These are phyloP conservation scores for Waltiozyma sp. DNA, from an alignment of 1,139 yeast species.

Conservation along the genomic window DNA sequence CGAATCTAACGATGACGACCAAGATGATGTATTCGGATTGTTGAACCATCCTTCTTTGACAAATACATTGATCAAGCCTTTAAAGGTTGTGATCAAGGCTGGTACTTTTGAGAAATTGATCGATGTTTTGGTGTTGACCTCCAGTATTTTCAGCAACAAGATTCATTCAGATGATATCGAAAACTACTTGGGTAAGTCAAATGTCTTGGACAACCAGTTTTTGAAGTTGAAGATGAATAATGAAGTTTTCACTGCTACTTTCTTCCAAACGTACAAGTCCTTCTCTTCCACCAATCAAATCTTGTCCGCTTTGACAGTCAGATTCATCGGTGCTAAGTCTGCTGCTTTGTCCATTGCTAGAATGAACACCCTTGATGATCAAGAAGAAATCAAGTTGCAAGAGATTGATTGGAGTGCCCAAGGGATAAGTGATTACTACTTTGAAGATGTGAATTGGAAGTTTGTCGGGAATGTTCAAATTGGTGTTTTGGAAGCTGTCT, in stretches of 20 bases:
- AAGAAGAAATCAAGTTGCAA: slow-evolving; percentile 6
- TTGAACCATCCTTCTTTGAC: slow-evolving; percentile 25
- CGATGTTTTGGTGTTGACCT: slow-evolving; percentile 52
- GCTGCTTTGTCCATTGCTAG: slow-evolving; percentile 41
- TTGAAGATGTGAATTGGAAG: slow-evolving; percentile 36
- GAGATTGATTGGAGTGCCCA: slow-evolving; percentile 32
- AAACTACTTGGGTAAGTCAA: slow-evolving; percentile 22
- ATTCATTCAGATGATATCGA: slow-evolving; percentile 33
- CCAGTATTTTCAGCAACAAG: slow-evolving; percentile 42
- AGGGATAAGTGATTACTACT: slow-evolving; percentile 13
- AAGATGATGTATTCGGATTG: slow-evolving; percentile 19
- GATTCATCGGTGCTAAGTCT: slow-evolving; percentile 49
- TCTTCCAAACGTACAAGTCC: slow-evolving; percentile 54
- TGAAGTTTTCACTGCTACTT: slow-evolving; percentile 48
- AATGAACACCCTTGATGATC: slow-evolving; percentile 5
- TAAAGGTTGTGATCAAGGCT: slow-evolving; percentile 42
- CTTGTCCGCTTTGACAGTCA: slow-evolving; percentile 35
- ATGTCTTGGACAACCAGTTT: slow-evolving; percentile 27
- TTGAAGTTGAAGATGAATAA: slow-evolving; percentile 43
- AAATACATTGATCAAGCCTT: slow-evolving; percentile 22
- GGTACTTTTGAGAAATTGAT: slow-evolving; percentile 50
- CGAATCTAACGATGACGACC: slow-evolving; percentile 6
- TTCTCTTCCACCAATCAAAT: slow-evolving; percentile 45
- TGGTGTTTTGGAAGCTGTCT: slow-evolving; percentile 70
- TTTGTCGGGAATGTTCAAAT: slow-evolving; percentile 63